Evolutionary conservation across 2,329 filamentous ascomycete species (phyloP).

Genomic region (Exophiala spinifera): DNA sequence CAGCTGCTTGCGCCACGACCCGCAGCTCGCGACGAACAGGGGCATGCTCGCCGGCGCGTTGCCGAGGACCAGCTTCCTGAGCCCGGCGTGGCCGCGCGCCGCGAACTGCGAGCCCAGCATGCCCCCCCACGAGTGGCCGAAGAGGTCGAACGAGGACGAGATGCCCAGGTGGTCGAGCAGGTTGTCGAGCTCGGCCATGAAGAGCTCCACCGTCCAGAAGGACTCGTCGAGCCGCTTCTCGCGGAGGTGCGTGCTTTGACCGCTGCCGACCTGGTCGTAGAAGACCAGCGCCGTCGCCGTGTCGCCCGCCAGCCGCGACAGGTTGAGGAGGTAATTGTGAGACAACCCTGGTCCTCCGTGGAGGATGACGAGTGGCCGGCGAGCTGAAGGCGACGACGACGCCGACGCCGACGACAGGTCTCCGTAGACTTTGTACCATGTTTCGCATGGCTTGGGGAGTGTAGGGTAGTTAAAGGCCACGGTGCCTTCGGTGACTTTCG

Average conservation of each 20-base stretch:
- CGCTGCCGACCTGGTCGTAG: constrained; percentile 56
- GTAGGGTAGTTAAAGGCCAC: constrained; percentile 33
- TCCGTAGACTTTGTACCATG: constrained; percentile 42
- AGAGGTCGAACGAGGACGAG: constrained; percentile 39
- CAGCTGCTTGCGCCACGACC: constrained; percentile 29
- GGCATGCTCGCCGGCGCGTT: constrained; percentile 32
- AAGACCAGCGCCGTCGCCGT: constrained; percentile 47
- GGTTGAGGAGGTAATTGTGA: constrained; percentile 44
- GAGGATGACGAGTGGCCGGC: constrained; percentile 37
- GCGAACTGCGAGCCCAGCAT: constrained; percentile 50
- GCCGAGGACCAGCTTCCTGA: constrained; percentile 41
- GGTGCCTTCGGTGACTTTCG: constrained; percentile 15
- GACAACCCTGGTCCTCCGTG: constrained; percentile 50
- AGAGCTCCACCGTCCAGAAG: constrained; percentile 51
- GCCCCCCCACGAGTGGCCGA: constrained; percentile 54
- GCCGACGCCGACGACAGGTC: constrained; percentile 30
- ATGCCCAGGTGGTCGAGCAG: constrained; percentile 44
- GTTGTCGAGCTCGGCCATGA: constrained; percentile 51
- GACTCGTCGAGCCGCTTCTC: constrained; percentile 44
- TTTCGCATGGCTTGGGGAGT: constrained; percentile 37
- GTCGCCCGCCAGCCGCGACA: constrained; percentile 37
- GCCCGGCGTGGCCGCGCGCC: constrained; percentile 32
- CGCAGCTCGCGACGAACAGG: constrained; percentile 26
- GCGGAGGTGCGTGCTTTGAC: constrained; percentile 47
- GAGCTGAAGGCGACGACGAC: constrained; percentile 21